phyloP scores from a whole-genome alignment of 352 stramenopile genomes.

The Phytopythium montanum region DNA sequence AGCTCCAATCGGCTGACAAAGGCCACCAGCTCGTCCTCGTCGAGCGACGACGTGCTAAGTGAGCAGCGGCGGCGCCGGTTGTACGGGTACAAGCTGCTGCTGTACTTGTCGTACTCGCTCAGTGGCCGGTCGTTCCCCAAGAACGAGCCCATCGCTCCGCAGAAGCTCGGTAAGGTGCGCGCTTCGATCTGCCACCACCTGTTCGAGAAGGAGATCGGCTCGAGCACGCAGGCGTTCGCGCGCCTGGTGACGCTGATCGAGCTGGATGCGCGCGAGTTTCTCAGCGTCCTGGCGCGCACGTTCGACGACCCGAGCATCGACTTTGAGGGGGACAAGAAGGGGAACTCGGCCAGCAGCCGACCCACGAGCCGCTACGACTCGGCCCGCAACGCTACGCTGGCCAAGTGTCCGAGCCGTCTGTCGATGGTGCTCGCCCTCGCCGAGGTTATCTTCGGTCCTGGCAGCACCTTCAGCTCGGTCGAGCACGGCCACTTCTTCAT shows the following conservation, averaged over 20 bases:
- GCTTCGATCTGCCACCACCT: conserved; percentile 85
- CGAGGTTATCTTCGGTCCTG: conserved; percentile 72
- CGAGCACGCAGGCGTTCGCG: conserved; percentile 47
- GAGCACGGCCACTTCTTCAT: conserved; percentile 89
- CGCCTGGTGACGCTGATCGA: conserved; percentile 81
- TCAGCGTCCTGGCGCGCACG: conserved; percentile 75
- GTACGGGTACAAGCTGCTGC: conserved; percentile 81
- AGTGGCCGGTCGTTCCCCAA: conserved; percentile 88
- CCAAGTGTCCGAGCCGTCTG: conserved; percentile 76
- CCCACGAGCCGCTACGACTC: conserved; percentile 75
- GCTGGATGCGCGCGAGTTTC: conserved; percentile 74
- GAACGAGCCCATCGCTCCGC: conserved; percentile 54
- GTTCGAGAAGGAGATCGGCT: conserved; percentile 58
- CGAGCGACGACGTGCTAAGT: conserved; percentile 42
- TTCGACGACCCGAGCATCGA: conserved; percentile 84
- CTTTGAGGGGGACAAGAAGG: conserved; percentile 83
- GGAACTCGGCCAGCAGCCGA: conserved; percentile 31
- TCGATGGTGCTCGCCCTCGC: conserved; percentile 84
- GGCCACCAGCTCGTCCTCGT: conserved; percentile 3
- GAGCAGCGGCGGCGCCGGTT: conserved; percentile 56
- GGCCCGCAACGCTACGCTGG: conserved; percentile 61
- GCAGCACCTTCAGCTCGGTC: conserved; percentile 66
- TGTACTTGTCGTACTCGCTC: conserved; percentile 93
- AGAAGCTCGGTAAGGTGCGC: conserved; percentile 71
- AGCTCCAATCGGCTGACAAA: conserved; percentile 19